A percentile compares a stretch with the other conserved stretches of the same genome.
These are phyloP conservation scores for Jatropha multifida DNA, from an alignment of 441 rosid genomes.

Conservation along the genomic window DNA sequence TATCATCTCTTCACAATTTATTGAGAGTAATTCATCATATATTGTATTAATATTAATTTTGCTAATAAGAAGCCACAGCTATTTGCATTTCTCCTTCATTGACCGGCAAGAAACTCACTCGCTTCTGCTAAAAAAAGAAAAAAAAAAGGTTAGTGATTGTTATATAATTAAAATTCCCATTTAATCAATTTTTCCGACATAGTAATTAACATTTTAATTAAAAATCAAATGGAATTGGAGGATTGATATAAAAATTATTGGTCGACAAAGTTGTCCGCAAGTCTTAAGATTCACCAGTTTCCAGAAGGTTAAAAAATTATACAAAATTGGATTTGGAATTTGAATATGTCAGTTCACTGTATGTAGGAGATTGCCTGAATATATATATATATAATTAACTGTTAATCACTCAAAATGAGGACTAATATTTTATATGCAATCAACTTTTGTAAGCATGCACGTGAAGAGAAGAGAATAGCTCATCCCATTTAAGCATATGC, in stretches of 20 bases:
- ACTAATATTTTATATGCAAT: too few relatives aligned
- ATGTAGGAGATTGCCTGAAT: too few relatives aligned
- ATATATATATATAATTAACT: too few relatives aligned
- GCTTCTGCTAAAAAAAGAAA: constrained; percentile 49
- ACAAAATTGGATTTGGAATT: too few relatives aligned
- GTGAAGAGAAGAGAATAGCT: neutral
- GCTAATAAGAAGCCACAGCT: constrained; percentile 49
- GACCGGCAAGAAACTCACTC: constrained; percentile 72
- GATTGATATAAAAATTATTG: neutral
- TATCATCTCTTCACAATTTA: neutral
- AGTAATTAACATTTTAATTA: neutral
- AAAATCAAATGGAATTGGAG: neutral
- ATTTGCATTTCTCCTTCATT: constrained; percentile 61
- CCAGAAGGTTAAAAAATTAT: neutral
- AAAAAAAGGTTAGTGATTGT: too few relatives aligned
- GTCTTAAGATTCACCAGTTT: constrained; percentile 1
- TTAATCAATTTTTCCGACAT: neutral
- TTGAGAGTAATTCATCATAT: neutral
- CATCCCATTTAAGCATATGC: neutral
- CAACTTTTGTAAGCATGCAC: neutral
- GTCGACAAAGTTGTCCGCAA: neutral
- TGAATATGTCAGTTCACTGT: too few relatives aligned
- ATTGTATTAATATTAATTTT: neutral
- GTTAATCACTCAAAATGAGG: too few relatives aligned
- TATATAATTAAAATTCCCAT: neutral